Conservation (phyloP, 139 green algal species). For the Micractinium sp. region DNA sequence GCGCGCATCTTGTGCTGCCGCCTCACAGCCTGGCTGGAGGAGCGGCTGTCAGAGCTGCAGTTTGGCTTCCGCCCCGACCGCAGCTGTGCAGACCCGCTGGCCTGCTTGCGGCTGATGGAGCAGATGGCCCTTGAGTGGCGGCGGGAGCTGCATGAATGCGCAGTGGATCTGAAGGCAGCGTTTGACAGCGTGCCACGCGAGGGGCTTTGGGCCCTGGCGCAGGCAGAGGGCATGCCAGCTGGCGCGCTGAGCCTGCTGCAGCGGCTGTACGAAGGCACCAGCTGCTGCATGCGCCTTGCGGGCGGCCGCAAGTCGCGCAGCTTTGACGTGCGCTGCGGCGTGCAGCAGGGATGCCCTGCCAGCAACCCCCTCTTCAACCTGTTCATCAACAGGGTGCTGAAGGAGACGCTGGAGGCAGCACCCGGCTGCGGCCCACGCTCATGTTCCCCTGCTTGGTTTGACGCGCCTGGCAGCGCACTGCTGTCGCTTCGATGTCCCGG, state of each 20-base stretch:
- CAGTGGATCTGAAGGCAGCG: conserved; percentile 26
- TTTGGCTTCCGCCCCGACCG: conserved; percentile 15
- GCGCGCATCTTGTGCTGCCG: background rate
- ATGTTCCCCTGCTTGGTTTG: background rate
- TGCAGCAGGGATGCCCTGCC: conserved; percentile 26
- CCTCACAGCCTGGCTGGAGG: conserved; percentile 15
- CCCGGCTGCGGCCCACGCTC: no score
- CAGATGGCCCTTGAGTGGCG: background rate
- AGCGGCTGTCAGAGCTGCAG: background rate
- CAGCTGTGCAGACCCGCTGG: conserved; percentile 8
- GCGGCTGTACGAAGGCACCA: conserved; percentile 10
- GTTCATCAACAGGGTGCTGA: background rate
- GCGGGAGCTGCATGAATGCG: conserved; percentile 1
- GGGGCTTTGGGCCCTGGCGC: conserved; percentile 7
- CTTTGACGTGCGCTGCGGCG: conserved; percentile 5
- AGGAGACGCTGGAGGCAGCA: no score
- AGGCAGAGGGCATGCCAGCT: background rate
- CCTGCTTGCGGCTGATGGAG: conserved; percentile 2
- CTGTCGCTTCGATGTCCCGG: background rate
- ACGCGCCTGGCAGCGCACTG: background rate
- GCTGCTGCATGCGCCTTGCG: background rate
- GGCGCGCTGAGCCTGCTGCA: background rate
- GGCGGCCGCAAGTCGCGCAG: background rate
- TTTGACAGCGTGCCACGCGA: conserved; percentile 30
- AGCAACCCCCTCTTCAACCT: conserved; percentile 12